These are phyloP conservation scores for Penicillium fuscoglaucum DNA, from an alignment of 2,329 filamentous ascomycete genomes.

Conservation along the genomic window DNA sequence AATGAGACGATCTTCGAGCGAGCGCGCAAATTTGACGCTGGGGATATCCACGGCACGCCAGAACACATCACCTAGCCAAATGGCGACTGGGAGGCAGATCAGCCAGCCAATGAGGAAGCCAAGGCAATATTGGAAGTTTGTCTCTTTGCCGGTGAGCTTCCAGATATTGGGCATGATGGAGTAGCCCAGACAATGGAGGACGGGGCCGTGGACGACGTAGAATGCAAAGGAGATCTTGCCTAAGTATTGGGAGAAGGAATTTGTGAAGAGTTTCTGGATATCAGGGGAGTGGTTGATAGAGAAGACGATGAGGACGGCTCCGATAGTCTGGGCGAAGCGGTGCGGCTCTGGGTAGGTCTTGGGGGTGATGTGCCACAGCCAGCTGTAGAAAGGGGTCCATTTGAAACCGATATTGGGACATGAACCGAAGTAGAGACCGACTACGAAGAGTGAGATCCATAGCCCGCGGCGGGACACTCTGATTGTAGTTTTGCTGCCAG, in stretches of 20 bases:
- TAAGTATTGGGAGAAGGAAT: slow-evolving; percentile 46
- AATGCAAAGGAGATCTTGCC: slow-evolving; percentile 51
- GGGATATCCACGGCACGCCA: slow-evolving; percentile 58
- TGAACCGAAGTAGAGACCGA: slow-evolving; percentile 47
- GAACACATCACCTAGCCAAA: slow-evolving; percentile 61
- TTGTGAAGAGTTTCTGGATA: slow-evolving; percentile 45
- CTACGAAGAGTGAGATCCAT: slow-evolving; percentile 40
- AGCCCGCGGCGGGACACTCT: slow-evolving; percentile 32
- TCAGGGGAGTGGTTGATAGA: slow-evolving; percentile 43
- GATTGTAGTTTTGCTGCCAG: slow-evolving; percentile 18
- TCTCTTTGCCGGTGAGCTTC: slow-evolving; percentile 42
- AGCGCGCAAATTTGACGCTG: slow-evolving; percentile 52
- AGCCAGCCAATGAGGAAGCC: slow-evolving; percentile 44
- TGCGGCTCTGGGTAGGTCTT: slow-evolving; percentile 45
- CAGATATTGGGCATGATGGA: slow-evolving; percentile 46
- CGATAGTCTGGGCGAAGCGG: slow-evolving; percentile 47
- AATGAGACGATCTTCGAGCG: slow-evolving; percentile 46
- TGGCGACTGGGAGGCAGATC: slow-evolving; percentile 42
- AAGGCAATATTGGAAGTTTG: slow-evolving; percentile 40
- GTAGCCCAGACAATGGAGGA: slow-evolving; percentile 47
- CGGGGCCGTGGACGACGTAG: slow-evolving; percentile 50
- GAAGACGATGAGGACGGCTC: slow-evolving; percentile 45
- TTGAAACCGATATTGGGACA: slow-evolving; percentile 43
- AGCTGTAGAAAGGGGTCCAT: slow-evolving; percentile 46
- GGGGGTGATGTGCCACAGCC: slow-evolving; percentile 42